Conservation (phyloP, 306 rosid genomes). For the Trifolium repens region DNA sequence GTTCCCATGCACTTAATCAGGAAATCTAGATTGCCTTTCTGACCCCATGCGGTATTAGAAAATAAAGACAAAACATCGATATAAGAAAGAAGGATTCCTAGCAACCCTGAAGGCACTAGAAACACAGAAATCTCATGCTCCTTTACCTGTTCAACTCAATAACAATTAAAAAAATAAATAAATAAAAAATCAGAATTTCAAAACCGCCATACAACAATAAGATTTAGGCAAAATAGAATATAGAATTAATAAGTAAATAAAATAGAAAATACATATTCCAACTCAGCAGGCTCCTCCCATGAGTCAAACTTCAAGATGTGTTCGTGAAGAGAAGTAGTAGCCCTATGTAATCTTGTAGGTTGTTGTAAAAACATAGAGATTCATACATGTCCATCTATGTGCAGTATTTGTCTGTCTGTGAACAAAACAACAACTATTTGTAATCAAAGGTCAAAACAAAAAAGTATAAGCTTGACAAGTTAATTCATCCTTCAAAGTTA, state of each 20-base stretch:
- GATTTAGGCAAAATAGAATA: constrained; percentile 30
- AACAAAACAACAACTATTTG: too few relatives aligned
- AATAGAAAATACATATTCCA: constrained; percentile 70
- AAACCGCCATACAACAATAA: background rate
- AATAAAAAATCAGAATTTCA: background rate
- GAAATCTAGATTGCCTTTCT: constrained; percentile 76
- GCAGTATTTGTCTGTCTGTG: too few relatives aligned
- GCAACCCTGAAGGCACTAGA: constrained; percentile 98
- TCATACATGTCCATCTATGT: constrained; percentile 62
- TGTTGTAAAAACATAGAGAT: constrained; percentile 86
- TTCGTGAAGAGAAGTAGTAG: constrained; percentile 48
- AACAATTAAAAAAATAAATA: background rate
- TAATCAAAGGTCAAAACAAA: too few relatives aligned
- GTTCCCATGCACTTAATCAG: constrained; percentile 91
- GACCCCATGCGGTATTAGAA: constrained; percentile 87
- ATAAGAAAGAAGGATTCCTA: constrained; percentile 81
- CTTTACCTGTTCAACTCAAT: constrained; percentile 73
- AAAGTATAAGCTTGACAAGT: too few relatives aligned
- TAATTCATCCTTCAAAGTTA: too few relatives aligned
- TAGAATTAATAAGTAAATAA: background rate
- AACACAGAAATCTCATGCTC: constrained; percentile 88
- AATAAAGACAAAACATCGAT: constrained; percentile 83
- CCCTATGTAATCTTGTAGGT: constrained; percentile 47
- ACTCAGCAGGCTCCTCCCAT: constrained; percentile 85
- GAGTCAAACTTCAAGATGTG: constrained; percentile 79